Conservation (phyloP, 2,329 filamentous ascomycete genomes). For the Orbilia ellipsospora region DNA sequence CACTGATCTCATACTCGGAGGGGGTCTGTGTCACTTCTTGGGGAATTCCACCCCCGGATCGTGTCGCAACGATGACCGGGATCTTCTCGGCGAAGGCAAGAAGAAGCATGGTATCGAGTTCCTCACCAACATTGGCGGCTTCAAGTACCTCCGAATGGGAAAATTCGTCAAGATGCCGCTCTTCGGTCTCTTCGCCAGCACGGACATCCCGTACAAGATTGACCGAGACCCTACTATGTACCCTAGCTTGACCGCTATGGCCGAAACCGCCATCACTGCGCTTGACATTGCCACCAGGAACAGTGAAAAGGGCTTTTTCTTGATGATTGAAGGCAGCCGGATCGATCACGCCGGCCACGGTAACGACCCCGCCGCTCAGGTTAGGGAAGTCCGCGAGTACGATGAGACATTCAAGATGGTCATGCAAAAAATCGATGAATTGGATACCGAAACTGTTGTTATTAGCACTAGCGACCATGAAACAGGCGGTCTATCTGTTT, state of each 20-base stretch:
- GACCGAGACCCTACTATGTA: constrained; percentile 85
- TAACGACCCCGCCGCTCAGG: constrained; percentile 85
- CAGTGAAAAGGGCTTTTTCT: constrained; percentile 92
- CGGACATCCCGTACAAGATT: constrained; percentile 91
- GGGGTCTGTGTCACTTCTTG: constrained; percentile 91
- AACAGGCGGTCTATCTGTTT: constrained; percentile 86
- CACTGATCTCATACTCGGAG: constrained; percentile 92
- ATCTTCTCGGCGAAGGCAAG: constrained; percentile 78
- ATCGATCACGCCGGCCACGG: constrained; percentile 94
- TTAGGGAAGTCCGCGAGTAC: constrained; percentile 93
- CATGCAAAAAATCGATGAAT: constrained; percentile 82
- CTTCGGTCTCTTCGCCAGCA: constrained; percentile 83
- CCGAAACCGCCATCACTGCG: constrained; percentile 79
- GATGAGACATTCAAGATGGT: constrained; percentile 86
- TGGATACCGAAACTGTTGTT: constrained; percentile 78
- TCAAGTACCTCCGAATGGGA: constrained; percentile 78
- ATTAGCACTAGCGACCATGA: constrained; percentile 96
- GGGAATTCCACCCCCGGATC: constrained; percentile 83
- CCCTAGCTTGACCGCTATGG: constrained; percentile 92
- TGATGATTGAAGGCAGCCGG: constrained; percentile 97
- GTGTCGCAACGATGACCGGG: constrained; percentile 81
- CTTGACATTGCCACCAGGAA: constrained; percentile 83
- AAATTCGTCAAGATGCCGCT: constrained; percentile 78
- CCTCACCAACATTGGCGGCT: constrained; percentile 75
- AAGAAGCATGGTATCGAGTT: constrained; percentile 83